Base-by-base conservation (phyloP, 352 stramenopile species). In the Phytophthora pisi region DNA sequence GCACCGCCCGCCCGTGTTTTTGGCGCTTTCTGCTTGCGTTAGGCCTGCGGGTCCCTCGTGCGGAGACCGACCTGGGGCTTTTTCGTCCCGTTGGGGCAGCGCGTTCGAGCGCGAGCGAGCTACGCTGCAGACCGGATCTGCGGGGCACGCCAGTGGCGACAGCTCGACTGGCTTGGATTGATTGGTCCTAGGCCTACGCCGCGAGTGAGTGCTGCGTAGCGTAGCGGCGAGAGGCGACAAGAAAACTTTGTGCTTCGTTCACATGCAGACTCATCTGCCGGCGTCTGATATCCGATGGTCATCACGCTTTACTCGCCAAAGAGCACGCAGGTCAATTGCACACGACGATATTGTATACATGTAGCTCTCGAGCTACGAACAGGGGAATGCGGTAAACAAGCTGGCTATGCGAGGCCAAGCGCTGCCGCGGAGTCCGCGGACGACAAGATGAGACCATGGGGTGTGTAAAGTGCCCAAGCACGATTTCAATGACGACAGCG, bases 401-500 rank as follows among this genome's bases (percentile, higher is more conserved):
- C 34, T 42, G 34, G 9, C 9, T 11, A 2, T 6, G 40, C 15
- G 5, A 11, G 26, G 26, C 26, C 26, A 30, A 30, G 26, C 26
- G 6, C 26, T 30, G 26, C 26, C 47, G 18, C n/a, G 15, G 28
- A 45, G n/a, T n/a, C 30, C 50, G 3, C 36, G 26, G 53, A 63
- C 54, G 54, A 59, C 28, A 64, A 54, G 54, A 64, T 69, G 45
- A 50, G 45, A 53, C 53, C 55, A 60, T 57, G 55, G 47, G 45
- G 40, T 54, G 54, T 70, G 20, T 20, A 70, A 70, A 70, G 55
- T 64, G 47, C 6, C n/a, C 34, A 49, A 69, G 36, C 61, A 24
- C 43, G 40, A 55, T 70, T 42, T 46, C 63, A 70, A 66, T 70
- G 63, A 57, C 63, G 63, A 57, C 63, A 66, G 63, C 49, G 63